Evolutionary conservation across 164 flowering plant genomes (phyloP).

Genomic region (Akebia trifoliata): DNA sequence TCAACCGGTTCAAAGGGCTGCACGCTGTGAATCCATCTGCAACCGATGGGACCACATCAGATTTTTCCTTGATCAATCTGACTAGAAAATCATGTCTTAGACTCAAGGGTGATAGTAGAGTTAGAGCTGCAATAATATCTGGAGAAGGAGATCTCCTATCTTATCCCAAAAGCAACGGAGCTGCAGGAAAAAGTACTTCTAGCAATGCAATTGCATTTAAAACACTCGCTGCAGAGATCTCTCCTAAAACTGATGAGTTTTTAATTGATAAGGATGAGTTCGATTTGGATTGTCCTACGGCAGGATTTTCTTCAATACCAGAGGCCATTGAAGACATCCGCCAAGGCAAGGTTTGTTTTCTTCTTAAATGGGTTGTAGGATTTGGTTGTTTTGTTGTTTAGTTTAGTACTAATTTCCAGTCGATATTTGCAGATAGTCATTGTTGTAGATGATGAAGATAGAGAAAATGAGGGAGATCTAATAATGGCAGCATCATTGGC

Average conservation of each 20-base stretch:
- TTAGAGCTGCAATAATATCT: constrained; percentile 32
- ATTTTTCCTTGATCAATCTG: constrained; percentile 17
- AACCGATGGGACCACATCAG: constrained; percentile 14
- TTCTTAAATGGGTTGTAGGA: not conserved
- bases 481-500: constrained; percentile 81
- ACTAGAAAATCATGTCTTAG: constrained; percentile 20
- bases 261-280: constrained; percentile 40
- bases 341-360: constrained; percentile 72
- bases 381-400: constrained; percentile 4
- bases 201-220: constrained; percentile 36
- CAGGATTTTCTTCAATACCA: constrained; percentile 71
- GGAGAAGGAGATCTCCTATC: constrained; percentile 41
- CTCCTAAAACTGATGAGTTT: constrained; percentile 34
- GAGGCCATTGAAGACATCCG: constrained; percentile 90
- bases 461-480: constrained; percentile 93
- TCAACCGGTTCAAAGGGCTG: constrained; percentile 27
- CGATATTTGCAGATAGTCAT: constrained; percentile 61
- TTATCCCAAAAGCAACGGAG: constrained; percentile 19
- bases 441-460: constrained; percentile 94
- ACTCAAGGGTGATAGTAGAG: constrained; percentile 21
- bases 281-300: constrained; percentile 67
- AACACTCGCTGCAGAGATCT: constrained; percentile 46
- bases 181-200: constrained; percentile 12
- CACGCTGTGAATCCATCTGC: constrained; percentile 15
- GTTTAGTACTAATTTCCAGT: constrained; percentile 3